phyloP scores from a whole-genome alignment of 2,329 filamentous ascomycete genomes.

The Colletotrichum orbiculare region DNA sequence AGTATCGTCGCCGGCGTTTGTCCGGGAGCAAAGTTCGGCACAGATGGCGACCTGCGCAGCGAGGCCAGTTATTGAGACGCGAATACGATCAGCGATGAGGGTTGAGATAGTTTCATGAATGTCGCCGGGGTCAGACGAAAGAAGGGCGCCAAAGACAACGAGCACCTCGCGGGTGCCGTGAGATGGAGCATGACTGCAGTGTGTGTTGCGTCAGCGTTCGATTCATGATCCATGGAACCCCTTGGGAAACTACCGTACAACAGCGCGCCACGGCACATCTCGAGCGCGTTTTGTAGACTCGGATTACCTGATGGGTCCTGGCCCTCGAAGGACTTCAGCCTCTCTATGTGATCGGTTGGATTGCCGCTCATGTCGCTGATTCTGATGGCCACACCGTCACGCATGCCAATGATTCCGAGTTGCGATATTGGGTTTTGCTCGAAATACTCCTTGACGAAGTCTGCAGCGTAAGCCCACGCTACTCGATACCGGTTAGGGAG shows the following conservation, averaged over 20 bases:
- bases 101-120: constrained; percentile 89
- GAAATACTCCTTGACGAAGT: constrained; percentile 94
- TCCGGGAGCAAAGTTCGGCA: constrained; percentile 86
- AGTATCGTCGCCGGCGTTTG: constrained; percentile 81
- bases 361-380: constrained; percentile 94
- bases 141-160: constrained; percentile 88
- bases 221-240: background rate
- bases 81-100: constrained; percentile 84
- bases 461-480: constrained; percentile 82
- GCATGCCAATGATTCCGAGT: constrained; percentile 91
- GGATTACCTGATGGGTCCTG: constrained; percentile 79
- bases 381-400: constrained; percentile 86
- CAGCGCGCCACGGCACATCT: constrained; percentile 93
- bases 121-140: constrained; percentile 92
- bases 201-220: background rate
- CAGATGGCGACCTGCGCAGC: constrained; percentile 94
- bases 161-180: constrained; percentile 95
- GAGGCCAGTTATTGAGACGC: constrained; percentile 89
- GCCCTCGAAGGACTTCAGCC: constrained; percentile 74
- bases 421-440: constrained; percentile 99
- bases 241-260: constrained; percentile 63
- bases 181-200: constrained; percentile 80
- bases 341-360: constrained; percentile 85
- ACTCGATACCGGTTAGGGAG: constrained; percentile 88
- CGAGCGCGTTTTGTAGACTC: constrained; percentile 91